A percentile compares a stretch with the other conserved stretches of the same genome.
Evolutionary conservation across 345 rosid species (phyloP).

Genomic region (Raphanus sativus): DNA sequence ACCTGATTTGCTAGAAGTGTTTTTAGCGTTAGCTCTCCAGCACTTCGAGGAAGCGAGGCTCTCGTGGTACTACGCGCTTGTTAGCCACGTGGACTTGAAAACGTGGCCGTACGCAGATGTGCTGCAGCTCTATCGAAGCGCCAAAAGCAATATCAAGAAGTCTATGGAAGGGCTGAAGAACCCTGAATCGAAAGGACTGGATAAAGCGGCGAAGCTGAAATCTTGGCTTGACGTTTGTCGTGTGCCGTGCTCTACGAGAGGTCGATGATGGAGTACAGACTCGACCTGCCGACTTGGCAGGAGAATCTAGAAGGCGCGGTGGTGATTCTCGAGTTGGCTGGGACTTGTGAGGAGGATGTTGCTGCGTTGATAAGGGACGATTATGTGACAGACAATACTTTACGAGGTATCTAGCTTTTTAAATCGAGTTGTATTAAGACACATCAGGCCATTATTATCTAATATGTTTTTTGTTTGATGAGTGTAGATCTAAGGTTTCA

Average conservation of each 20-base stretch:
- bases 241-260: constrained; percentile 88
- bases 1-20: constrained; percentile 73
- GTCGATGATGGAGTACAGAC: constrained; percentile 77
- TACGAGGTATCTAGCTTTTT: too few species aligned
- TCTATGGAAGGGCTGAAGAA: constrained; percentile 73
- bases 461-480: not conserved
- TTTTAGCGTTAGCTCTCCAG: constrained; percentile 71
- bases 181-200: constrained; percentile 40
- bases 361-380: constrained; percentile 63
- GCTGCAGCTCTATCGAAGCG: constrained; percentile 59
- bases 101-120: constrained; percentile 66
- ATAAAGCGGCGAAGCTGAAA: constrained; percentile 55
- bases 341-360: constrained; percentile 60
- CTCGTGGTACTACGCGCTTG: constrained; percentile 74
- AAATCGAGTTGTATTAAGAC: not conserved
- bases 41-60: constrained; percentile 91
- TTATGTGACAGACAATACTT: constrained; percentile 50
- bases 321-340: constrained; percentile 79
- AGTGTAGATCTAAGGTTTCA: constrained; percentile 62
- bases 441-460: not conserved
- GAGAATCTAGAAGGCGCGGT: constrained; percentile 72
- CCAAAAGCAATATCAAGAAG: constrained; percentile 72
- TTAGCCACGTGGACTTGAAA: constrained; percentile 55
- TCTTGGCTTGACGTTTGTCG: constrained; percentile 76
- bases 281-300: constrained; percentile 69